Base-by-base conservation (phyloP, 371 early-diverging fungal species). In the Apophysomyces ossiformis region DNA sequence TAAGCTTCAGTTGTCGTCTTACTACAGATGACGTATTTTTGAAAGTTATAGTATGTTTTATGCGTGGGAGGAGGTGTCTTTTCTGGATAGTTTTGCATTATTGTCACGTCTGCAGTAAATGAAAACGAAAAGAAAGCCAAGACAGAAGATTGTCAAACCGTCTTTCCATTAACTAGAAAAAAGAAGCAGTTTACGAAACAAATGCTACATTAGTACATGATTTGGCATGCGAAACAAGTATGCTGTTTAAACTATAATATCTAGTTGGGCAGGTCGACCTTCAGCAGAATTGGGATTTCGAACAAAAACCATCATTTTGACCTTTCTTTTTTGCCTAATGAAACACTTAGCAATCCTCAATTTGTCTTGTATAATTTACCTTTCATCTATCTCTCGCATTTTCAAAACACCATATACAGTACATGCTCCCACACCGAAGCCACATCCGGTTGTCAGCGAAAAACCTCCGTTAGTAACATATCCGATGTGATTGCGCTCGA, bases 381-480 rank as follows among this genome's bases (percentile, higher is more conserved):
- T 69, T 59, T 35, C 13, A 57, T 82, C 78, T 15, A 75, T 16
- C 12, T 57, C 60, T 9, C 70, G 45, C 18, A 80, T 16, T 18
- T 69, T 68, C 26, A 63, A 68, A n/a, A 88, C 41, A 1, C 85
- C 84, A 13, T 59, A 54, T 0, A 78, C 68, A 37, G 87, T 77
- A 46, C 87, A 87, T 39, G 85, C 84, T 36, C 88, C 88, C 60
- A 88, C 77, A 9, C 88, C 91, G 50, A 79, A 80, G 47, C 89
- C 89, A 57, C 84, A 66, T 6, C 92, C 94, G 35, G 84, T 75
- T 12, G 81, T 76, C 44, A 89, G 82, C 9, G 92, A 90, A 60
- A 85, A 92, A 9, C 85, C 82, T 5, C 91, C 93, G 5, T 88
- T 87, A 2, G 91, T 92, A 35, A 92, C 72, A 66, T 89, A 91